These are phyloP conservation scores for Extremus antarcticus DNA, from an alignment of 495 filamentous ascomycete species.

Conservation along the genomic window DNA sequence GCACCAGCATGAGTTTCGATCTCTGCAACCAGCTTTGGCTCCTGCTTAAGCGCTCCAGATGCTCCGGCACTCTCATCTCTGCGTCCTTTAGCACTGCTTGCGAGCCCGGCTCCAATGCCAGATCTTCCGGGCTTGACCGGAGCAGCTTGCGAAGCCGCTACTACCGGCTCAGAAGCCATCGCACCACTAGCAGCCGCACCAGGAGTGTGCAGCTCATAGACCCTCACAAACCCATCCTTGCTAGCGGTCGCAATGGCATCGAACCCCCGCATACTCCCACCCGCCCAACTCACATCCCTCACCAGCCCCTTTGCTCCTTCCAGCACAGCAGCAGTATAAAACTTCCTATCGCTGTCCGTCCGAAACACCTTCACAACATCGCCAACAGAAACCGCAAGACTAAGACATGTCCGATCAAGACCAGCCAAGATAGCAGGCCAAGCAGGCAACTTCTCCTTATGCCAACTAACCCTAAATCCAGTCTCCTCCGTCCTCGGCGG, in stretches of 20 bases:
- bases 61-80: slow-evolving; percentile 9
- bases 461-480: slow-evolving; percentile 72
- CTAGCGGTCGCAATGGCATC: slow-evolving; percentile 87
- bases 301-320: slow-evolving; percentile 60
- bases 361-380: slow-evolving; percentile 69
- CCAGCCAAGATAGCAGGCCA: slow-evolving; percentile 66
- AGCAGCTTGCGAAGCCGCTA: slow-evolving; percentile 12
- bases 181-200: slow-evolving; percentile 3
- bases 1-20: slow-evolving; percentile 29
- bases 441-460: slow-evolving; percentile 69
- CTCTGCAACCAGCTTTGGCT: slow-evolving; percentile 28
- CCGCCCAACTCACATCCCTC: slow-evolving; percentile 88
- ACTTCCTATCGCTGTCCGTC: slow-evolving; percentile 49
- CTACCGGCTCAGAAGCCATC: too few relatives aligned
- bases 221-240: slow-evolving; percentile 77
- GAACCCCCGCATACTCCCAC: slow-evolving; percentile 71
- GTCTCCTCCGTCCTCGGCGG: slow-evolving; percentile 68
- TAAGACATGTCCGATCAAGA: slow-evolving; percentile 59
- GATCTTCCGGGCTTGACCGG: slow-evolving; percentile 27
- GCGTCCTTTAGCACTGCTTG: slow-evolving; percentile 31
- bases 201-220: slow-evolving; percentile 68
- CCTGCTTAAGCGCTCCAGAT: slow-evolving; percentile 30
- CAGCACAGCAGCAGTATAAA: slow-evolving; percentile 72
- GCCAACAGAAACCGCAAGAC: slow-evolving; percentile 74
- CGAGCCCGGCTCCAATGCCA: slow-evolving; percentile 50